A percentile compares a stretch with the other conserved stretches of the same genome.
Conservation (phyloP, 2,329 filamentous ascomycete species). For the Verticillium zaregamsianum region DNA sequence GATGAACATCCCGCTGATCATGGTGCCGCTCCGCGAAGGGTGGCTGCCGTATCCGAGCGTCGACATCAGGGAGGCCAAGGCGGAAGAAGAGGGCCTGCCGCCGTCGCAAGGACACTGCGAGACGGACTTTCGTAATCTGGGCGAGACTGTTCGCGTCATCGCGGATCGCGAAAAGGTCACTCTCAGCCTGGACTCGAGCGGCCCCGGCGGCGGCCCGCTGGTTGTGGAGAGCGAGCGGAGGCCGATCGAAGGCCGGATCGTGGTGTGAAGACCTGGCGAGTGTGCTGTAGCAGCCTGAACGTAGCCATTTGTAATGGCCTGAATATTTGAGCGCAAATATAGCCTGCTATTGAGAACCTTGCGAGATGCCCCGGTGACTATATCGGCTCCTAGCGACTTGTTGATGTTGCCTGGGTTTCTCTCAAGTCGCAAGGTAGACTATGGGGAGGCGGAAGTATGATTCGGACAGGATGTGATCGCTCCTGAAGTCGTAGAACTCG, state of each 20-base stretch:
- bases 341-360: too few species aligned
- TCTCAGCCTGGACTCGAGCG: slow-evolving; percentile 65
- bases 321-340: too few species aligned
- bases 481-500: too few species aligned
- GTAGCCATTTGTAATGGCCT: background rate
- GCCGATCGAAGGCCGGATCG: slow-evolving; percentile 27
- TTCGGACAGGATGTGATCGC: too few species aligned
- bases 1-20: slow-evolving; percentile 61
- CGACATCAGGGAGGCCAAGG: slow-evolving; percentile 65
- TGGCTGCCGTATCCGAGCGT: slow-evolving; percentile 73
- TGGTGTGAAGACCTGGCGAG: slow-evolving; percentile 21
- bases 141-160: slow-evolving; percentile 72
- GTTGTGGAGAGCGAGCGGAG: slow-evolving; percentile 58
- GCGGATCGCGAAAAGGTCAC: slow-evolving; percentile 69
- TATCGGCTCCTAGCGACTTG: too few species aligned
- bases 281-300: background rate
- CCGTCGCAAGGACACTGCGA: slow-evolving; percentile 55
- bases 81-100: slow-evolving; percentile 18
- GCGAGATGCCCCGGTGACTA: too few species aligned
- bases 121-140: slow-evolving; percentile 74
- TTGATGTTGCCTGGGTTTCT: too few species aligned
- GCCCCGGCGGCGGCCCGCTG: slow-evolving; percentile 60
- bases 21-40: slow-evolving; percentile 78
- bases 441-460: too few species aligned
- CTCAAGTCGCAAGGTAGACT: too few species aligned